Evolutionary conservation across 371 early-diverging fungal species (phyloP).

Genomic region (Mucor plumbeus): DNA sequence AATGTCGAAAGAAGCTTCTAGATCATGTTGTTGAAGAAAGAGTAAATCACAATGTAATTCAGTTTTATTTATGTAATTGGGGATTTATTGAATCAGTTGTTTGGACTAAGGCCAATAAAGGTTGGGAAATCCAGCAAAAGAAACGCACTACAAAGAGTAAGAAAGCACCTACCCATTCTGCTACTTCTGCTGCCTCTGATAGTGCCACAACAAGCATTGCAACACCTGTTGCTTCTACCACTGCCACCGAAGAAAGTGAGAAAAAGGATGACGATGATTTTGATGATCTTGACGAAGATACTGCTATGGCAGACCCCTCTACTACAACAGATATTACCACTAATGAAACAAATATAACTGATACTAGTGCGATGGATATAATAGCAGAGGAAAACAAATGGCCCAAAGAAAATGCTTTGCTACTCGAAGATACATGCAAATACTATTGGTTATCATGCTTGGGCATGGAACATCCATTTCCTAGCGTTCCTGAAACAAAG

Average conservation of each 20-base stretch:
- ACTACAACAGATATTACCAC: neutral
- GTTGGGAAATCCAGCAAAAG: constrained; percentile 21
- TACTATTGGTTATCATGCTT: constrained; percentile 30
- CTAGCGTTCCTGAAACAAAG: neutral
- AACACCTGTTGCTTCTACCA: too few species aligned
- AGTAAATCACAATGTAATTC: constrained; percentile 1
- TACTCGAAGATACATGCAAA: constrained; percentile 27
- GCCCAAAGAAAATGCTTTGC: constrained; percentile 19
- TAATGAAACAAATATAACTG: neutral
- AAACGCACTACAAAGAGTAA: neutral
- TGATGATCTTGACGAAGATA: constrained; percentile 13
- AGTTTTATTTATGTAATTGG: constrained; percentile 39
- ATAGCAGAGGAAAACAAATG: constrained; percentile 23
- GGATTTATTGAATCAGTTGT: constrained; percentile 29
- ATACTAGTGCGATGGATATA: neutral
- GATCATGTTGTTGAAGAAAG: constrained; percentile 21
- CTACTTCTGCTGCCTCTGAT: neutral
- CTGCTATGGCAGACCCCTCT: neutral
- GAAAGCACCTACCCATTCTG: neutral
- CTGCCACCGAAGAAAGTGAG: neutral
- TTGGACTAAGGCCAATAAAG: constrained; percentile 31
- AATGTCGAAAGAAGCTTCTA: constrained; percentile 35
- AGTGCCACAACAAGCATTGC: neutral
- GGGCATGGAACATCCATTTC: constrained; percentile 15
- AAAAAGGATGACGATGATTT: neutral